phyloP scores from a whole-genome alignment of 2,329 filamentous ascomycete species.

The Parastagonospora avenae region DNA sequence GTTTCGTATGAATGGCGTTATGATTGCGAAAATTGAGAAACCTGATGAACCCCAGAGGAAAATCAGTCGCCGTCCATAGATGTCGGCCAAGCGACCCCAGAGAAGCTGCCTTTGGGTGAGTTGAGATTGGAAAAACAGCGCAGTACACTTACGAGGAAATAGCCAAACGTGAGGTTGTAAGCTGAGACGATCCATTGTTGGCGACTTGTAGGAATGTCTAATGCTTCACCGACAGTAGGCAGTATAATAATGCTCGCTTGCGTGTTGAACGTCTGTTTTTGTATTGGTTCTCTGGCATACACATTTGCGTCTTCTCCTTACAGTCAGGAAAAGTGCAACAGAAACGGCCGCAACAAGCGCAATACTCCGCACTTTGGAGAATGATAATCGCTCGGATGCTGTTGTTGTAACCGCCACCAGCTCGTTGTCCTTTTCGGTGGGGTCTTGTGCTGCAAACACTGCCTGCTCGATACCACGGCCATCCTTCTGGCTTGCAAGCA shows the following conservation, averaged over 20 bases:
- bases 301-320: slow-evolving; percentile 13
- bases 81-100: slow-evolving; percentile 70
- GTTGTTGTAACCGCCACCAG: slow-evolving; percentile 8
- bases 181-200: slow-evolving; percentile 71
- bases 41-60: slow-evolving; percentile 69
- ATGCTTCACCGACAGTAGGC: slow-evolving; percentile 63
- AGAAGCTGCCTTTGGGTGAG: slow-evolving; percentile 51
- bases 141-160: slow-evolving; percentile 56
- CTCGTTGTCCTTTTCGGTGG: slow-evolving; percentile 4
- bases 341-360: slow-evolving; percentile 35
- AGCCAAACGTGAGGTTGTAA: slow-evolving; percentile 69
- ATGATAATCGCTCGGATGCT: slow-evolving; percentile 23
- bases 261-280: slow-evolving; percentile 58
- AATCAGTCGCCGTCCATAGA: slow-evolving; percentile 69
- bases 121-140: neutral
- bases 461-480: slow-evolving; percentile 3
- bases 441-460: neutral
- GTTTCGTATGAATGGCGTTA: slow-evolving; percentile 67
- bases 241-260: slow-evolving; percentile 67
- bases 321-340: slow-evolving; percentile 40
- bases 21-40: slow-evolving; percentile 63
- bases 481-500: slow-evolving; percentile 4
- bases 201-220: slow-evolving; percentile 62
- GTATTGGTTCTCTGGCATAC: neutral
- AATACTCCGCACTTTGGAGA: slow-evolving; percentile 38